Evolutionary conservation across 2,329 filamentous ascomycete species (phyloP), one percentile per base, ranked within the genome.

Genomic region (Curvularia eragrostidis): DNA sequence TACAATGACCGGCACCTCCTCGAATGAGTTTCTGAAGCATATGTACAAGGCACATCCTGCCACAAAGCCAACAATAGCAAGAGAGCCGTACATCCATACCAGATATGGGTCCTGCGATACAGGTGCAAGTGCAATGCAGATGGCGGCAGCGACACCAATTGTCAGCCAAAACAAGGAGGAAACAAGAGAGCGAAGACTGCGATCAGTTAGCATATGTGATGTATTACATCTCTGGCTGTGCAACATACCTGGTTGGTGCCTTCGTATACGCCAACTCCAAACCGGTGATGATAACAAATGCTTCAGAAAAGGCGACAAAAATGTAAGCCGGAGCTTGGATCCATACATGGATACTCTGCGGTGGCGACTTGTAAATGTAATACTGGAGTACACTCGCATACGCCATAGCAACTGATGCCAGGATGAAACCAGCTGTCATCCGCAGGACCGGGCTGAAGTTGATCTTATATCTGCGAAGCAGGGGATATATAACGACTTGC

Each of bases 191-290:
- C 59, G 56, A 34, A 62, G 56, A 48, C 56, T 52, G 3, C n/a
- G 12, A 15, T 23, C 9, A 23, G 19, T 49, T 7, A 49, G 34
- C 28, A 28, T 28, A 28, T 7, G 5, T 8, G 15, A 24, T 4
- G 1, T 1, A 15, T 28, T 28, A 4, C 9, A 26, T 28, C 21
- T 5, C n/a, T 3, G 2, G 4, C 15, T 9, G 3, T 26, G 3
- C 3, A 43, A 56, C 56, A 19, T 54, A 52, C 55, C 55, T 62
- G 13, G 46, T 44, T 10, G 79, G 79, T 0, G 78, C 75, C 36
- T 78, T 67, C 26, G 65, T 70, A 56, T 80, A 82, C 0, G 75
- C 70, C 49, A 77, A 78, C 55, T 81, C 79, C 18, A 70, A 72
- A 4, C 72, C 70, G 0, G 79, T 79, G 10, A 76, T 71, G 42